A percentile compares a stretch with the other conserved stretches of the same genome.
phyloP scores from a whole-genome alignment of 2,329 filamentous ascomycete genomes.

The Colletotrichum limetticola region DNA sequence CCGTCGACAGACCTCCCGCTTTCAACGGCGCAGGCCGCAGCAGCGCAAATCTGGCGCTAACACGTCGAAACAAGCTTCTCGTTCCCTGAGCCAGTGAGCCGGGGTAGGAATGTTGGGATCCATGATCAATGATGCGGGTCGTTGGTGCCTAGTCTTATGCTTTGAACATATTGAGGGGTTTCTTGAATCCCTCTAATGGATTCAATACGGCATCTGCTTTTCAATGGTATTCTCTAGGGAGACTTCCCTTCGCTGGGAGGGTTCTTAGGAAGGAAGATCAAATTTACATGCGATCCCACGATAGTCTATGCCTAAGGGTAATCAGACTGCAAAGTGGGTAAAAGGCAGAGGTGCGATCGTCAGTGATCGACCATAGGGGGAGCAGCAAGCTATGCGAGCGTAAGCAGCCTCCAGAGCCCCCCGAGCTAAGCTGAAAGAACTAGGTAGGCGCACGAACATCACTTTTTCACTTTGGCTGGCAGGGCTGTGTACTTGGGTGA shows the following conservation, averaged over 20 bases:
- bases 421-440: neutral
- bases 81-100: neutral
- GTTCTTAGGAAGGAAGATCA: too few species aligned
- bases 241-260: too few species aligned
- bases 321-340: neutral
- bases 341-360: neutral
- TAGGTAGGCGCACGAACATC: neutral
- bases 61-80: slow-evolving; percentile 30
- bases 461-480: neutral
- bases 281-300: too few species aligned
- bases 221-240: too few species aligned
- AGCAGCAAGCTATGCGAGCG: neutral
- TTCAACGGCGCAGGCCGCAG: neutral
- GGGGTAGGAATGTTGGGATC: neutral
- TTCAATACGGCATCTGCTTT: neutral
- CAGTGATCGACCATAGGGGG: neutral
- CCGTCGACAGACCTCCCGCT: too few species aligned
- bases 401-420: neutral
- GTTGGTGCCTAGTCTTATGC: neutral
- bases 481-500: too few species aligned
- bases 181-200: neutral
- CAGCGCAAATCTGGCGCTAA: slow-evolving; percentile 2
- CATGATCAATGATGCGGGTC: neutral
- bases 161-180: neutral
- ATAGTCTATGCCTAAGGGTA: too few species aligned